Base-by-base conservation (phyloP, 768 basidiomycete species). In the Leccinum boreale region DNA sequence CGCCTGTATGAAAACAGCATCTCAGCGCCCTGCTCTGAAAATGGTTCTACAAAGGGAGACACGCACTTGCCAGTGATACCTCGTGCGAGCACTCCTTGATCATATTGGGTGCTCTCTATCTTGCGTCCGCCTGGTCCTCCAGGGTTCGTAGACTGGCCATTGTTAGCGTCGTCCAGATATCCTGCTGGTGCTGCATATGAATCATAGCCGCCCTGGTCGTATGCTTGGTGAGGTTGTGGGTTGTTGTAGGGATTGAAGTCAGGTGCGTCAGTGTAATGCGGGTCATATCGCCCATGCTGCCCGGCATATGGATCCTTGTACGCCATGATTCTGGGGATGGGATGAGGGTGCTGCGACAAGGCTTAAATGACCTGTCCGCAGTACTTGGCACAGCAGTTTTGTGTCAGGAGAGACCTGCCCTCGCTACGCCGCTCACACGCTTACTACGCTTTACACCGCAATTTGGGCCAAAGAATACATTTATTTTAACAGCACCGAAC, bases 221-320 rank as follows among this genome's bases (percentile, higher is more conserved):
- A 84, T 0, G 81, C 73, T 35, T 79, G 77, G 54, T 85, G 80
- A 15, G 79, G 78, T 61, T 77, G 75, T 46, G 69, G 62, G 31
- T 65, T 58, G 58, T 63, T 59, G 65, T 85, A 86, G 26, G 83
- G 76, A 67, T 81, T 79, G 66, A 76, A 79, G 35, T 67, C 68
- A 3, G 73, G 65, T 19, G 66, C 62, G 28, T 78, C 73, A 33
- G 63, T 61, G 62, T 78, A 77, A 46, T 69, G 70, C 24, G 66
- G 64, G 58, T 70, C 61, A 36, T 72, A 61, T 15, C 61, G 64
- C n/a, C 62, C 68, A 49, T 63, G 63, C 52, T 68, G 74, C 52
- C 70, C 75, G 59, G 76, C 58, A 65, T 85, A 82, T 21, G 84
- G 83, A 68, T 86, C 83, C 58, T 72, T 76, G 70, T 85, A 84